Evolutionary conservation across 805 yeast species (phyloP).

Genomic region (Kuraishia borneana): DNA sequence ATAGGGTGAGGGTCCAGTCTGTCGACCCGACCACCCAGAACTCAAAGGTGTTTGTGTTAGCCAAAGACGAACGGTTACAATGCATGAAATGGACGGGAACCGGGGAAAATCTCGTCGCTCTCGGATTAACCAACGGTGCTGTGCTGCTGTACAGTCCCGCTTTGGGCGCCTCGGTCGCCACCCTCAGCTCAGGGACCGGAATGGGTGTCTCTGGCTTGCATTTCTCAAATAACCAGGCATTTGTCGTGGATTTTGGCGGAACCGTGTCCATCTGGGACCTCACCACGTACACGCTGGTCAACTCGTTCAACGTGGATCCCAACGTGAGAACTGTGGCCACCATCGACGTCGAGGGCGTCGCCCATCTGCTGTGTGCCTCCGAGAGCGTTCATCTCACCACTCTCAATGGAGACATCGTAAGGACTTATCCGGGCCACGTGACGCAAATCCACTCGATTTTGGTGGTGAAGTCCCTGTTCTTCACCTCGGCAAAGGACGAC

Average conservation of each 20-base stretch:
- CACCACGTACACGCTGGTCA: slow-evolving; percentile 25
- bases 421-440: slow-evolving; percentile 67
- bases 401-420: slow-evolving; percentile 25
- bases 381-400: slow-evolving; percentile 52
- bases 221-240: slow-evolving; percentile 31
- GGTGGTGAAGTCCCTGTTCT: slow-evolving; percentile 29
- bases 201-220: slow-evolving; percentile 40
- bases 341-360: slow-evolving; percentile 12
- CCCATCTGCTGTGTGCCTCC: slow-evolving; percentile 51
- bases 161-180: slow-evolving; percentile 43
- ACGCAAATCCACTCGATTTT: slow-evolving; percentile 47
- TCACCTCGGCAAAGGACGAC: slow-evolving; percentile 70
- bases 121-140: slow-evolving; percentile 59
- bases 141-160: slow-evolving; percentile 59
- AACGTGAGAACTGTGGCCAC: slow-evolving; percentile 12
- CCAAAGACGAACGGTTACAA: slow-evolving; percentile 37
- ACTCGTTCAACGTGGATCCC: slow-evolving; percentile 27
- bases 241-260: slow-evolving; percentile 53
- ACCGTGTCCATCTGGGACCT: slow-evolving; percentile 53
- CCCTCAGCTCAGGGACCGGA: slow-evolving; percentile 33
- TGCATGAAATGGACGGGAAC: slow-evolving; percentile 35
- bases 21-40: slow-evolving; percentile 23
- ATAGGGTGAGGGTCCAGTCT: slow-evolving; percentile 55
- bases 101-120: slow-evolving; percentile 34
- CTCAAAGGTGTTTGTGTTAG: slow-evolving; percentile 35